Base-by-base conservation (phyloP, 371 early-diverging fungal species). In the Polyrhizophydium stewartii region DNA sequence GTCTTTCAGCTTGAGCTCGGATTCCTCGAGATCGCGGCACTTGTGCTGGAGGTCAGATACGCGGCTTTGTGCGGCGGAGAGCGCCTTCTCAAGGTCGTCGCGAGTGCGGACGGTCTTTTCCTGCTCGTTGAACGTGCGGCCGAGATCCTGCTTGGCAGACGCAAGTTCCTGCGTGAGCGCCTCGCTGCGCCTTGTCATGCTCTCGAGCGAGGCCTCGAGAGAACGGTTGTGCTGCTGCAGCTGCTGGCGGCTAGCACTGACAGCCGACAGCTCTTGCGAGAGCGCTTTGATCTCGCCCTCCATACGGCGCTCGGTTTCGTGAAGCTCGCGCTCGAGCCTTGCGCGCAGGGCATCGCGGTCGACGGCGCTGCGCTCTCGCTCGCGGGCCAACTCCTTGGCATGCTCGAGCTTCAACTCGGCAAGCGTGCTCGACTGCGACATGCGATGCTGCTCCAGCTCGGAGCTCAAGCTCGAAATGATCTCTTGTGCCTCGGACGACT, bases 361-460 rank as follows among this genome's bases (percentile, higher is more conserved):
- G 22, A 53, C 32, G 6, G 58, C 22, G 33, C 37, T 24, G 5
- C 38, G n/a, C 24, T 70, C 78, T 50, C 64, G 60, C 55, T 79
- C 77, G 13, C 55, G 12, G 6, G 72, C 58, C 13, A 73, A 16
- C 40, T 76, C 66, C 41, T 69, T 68, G 2, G 68, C 61, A 59
- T 69, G 73, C 25, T 38, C 33, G 37, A 69, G 53, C 43, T 65
- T 40, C 31, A 76, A 63, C 19, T 37, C 22, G 50, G 41, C 63
- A 16, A 66, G 43, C n/a, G 68, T 63, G 27, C 68, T 68, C 27
- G 69, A 63, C 38, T 71, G 61, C 13, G 52, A 40, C 16, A 64
- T 22, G 33, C 62, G 62, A 16, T 66, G 37, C 35, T 46, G 25
- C 13, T 77, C 78, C 10, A 76, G 60, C 47, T 79, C 74, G 2